Evolutionary conservation across 2,329 filamentous ascomycete species (phyloP), one percentile per base, ranked within the genome.

Genomic region (Aspergillus clavatus): DNA sequence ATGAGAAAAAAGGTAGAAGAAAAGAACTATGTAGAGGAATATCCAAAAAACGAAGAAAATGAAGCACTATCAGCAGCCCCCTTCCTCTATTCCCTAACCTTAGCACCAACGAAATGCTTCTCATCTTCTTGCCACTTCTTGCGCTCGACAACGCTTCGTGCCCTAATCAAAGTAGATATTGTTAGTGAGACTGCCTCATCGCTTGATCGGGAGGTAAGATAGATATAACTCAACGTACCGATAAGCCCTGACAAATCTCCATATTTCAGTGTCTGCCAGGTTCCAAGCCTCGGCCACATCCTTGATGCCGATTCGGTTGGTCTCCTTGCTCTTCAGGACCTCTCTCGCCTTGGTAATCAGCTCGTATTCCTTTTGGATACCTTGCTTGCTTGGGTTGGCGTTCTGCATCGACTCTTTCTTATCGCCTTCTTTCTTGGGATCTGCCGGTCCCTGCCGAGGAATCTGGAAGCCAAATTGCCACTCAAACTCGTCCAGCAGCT

Each of bases 401-500:
- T 65, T 59, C 39, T 67, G 66, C 24, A 63, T 57, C 24, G 60
- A 61, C 40, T 68, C 63, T 50, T 64, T 66, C 38, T 38, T 24
- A 28, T 62, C 56, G 7, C 53, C 57, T 21, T 68, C 61, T 16
- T 61, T 62, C 22, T 68, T 67, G 21, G 63, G 54, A 43, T 70
- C 63, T n/a, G 62, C 58, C 28, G 63, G 60, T 66, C 70, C 40
- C 56, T 67, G 51, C 45, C 76, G 74, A 1, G 90, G 87, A 7
- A 96, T 76, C 11, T 76, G 73, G 67, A 97, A 97, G 43, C 91
- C 93, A 62, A 97, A 88, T 55, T 85, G 79, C 89, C 89, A 97
- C 61, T 91, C 85, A 2, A 95, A 72, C 53, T 93, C 86, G n/a
- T 78, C 66, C 16, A 73, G 47, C 26, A 71, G 63, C 11, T 60